These are phyloP conservation scores for Gossypium trilobum DNA, from an alignment of 441 rosid species.

Conservation along the genomic window DNA sequence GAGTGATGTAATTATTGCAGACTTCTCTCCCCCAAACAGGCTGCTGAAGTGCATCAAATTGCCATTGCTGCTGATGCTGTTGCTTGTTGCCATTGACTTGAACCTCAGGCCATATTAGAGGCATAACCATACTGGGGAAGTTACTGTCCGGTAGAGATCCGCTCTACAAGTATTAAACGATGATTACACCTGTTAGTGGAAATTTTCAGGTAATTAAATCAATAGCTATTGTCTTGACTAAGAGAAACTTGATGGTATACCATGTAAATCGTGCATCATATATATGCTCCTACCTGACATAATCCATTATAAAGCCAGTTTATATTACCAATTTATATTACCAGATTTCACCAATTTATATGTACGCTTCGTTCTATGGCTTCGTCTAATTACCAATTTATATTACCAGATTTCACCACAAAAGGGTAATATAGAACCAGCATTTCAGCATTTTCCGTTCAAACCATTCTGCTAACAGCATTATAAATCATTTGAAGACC, in stretches of 20 bases:
- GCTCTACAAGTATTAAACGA: conserved; percentile 35
- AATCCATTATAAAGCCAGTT: not conserved
- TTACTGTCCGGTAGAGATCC: conserved; percentile 47
- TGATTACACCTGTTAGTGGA: not conserved
- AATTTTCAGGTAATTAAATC: not conserved
- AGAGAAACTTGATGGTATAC: not conserved
- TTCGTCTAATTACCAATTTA: not conserved
- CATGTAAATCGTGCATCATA: not conserved
- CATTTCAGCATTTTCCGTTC: not conserved
- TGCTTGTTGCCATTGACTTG: conserved; percentile 46
- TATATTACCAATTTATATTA: not conserved
- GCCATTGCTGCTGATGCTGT: conserved; percentile 57
- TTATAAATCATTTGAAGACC: not conserved
- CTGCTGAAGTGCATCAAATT: conserved; percentile 42
- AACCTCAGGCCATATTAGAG: conserved; percentile 54
- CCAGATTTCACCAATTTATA: not conserved
- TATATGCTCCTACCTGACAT: not conserved
- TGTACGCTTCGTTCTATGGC: not conserved
- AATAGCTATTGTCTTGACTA: not conserved
- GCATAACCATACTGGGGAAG: conserved; percentile 47
- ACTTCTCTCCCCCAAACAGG: conserved; percentile 58
- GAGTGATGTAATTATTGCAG: conserved; percentile 39
- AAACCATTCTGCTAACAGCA: not conserved
- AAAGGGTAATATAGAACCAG: not conserved
- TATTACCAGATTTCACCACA: not conserved